Base-by-base conservation (phyloP, 2,329 filamentous ascomycete genomes). In the Pseudogymnoascus sp. region DNA sequence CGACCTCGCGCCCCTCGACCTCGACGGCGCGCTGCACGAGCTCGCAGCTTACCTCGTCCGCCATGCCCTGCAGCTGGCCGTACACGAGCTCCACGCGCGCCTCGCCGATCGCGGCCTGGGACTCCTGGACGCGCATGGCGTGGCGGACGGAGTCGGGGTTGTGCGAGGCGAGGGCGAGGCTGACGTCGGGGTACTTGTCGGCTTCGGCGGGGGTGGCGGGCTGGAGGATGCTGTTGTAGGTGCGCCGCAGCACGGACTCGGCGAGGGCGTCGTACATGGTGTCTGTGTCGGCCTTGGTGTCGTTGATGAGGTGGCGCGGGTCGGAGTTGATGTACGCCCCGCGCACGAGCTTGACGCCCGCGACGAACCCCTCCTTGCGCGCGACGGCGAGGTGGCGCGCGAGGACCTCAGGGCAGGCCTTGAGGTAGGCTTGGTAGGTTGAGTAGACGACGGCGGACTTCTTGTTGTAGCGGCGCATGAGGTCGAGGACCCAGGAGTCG, bases 1-100 rank as follows among this genome's bases (percentile, higher is more conserved):
- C 61, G 1, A 64, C 59, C 44, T 67, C 31, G 1, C 9, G 63
- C 4, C 33, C 60, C 17, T 33, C 61, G 19, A 38, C 50, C 26
- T 31, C 26, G 0, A 50, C 15, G 1, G 65, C 66, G 26, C 64
- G 66, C 31, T 70, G 67, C 0, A 74, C 70, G 1, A 88, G 76
- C 72, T 86, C 83, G 72, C 84, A 87, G 73, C 88, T 91, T 61
- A 97, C 86, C 73, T 97, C 93, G 69, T 97, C 93, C 1, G 93
- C 93, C 93, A 97, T 97, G 42, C 93, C 93, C 78, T 93, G 89
- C 0, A 97, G 83, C 77, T 97, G 93, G 2, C 89, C 89, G 74
- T 91, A 92, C 0, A 80, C 77, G 1, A 83, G 74, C 46, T 82
- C 78, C 1, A 74, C 75, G 21, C 73, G 72, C 38, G 74, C 70